A percentile compares a stretch with the other conserved stretches of the same genome.
These are phyloP conservation scores for Trichaptum fuscoviolaceum DNA, from an alignment of 768 basidiomycete species.

Conservation along the genomic window DNA sequence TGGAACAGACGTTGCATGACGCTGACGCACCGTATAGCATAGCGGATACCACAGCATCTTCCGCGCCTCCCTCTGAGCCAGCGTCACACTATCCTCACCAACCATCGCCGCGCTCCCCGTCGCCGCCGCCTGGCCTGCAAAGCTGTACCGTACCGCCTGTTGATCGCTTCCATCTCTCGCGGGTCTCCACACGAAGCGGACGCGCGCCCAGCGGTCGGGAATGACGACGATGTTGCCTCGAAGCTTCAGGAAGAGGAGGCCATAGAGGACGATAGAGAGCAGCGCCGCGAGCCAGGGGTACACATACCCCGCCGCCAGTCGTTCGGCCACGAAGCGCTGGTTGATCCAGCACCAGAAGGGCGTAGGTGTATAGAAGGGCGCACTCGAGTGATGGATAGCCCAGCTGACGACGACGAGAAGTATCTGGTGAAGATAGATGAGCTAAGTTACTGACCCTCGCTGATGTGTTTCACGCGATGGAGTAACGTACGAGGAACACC, in stretches of 20 bases:
- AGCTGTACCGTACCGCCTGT: neutral
- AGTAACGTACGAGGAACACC: conserved; percentile 7
- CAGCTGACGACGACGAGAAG: neutral
- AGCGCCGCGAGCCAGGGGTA: conserved; percentile 15
- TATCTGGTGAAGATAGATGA: neutral
- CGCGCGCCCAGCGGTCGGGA: neutral
- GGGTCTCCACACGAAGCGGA: neutral
- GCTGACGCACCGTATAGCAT: neutral
- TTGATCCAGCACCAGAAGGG: conserved; percentile 14
- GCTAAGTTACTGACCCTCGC: no score
- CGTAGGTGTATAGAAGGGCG: conserved; percentile 8
- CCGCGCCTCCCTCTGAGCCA: conserved; percentile 8
- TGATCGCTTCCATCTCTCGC: neutral
- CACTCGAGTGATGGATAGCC: neutral
- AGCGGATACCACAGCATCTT: conserved; percentile 12
- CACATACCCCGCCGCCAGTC: conserved; percentile 7
- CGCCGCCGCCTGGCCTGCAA: neutral
- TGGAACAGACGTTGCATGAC: no score
- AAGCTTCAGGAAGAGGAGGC: conserved; percentile 12
- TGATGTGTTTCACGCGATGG: neutral
- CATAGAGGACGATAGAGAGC: conserved; percentile 11
- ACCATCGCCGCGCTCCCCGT: no score
- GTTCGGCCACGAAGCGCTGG: conserved; percentile 2
- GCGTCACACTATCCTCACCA: neutral
- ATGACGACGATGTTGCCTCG: conserved; percentile 12